These are phyloP conservation scores for Suhomyces panamericanus DNA, from an alignment of 1,139 yeast species.

Conservation along the genomic window DNA sequence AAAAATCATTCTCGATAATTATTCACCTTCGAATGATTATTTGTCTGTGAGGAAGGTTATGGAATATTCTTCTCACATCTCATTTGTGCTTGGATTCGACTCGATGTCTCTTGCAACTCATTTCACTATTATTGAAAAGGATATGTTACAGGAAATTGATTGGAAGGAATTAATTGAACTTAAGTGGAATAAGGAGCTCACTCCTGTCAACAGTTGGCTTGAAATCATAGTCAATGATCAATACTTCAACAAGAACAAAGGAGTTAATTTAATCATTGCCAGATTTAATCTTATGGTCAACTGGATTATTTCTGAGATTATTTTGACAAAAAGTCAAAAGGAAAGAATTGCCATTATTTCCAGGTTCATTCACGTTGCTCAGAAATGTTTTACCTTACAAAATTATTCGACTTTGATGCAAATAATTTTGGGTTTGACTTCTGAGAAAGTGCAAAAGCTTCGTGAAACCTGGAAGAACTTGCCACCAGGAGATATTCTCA, in stretches of 20 bases:
- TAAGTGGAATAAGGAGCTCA: slow-evolving; percentile 67
- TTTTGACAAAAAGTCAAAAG: slow-evolving; percentile 59
- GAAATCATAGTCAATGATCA: slow-evolving; percentile 67
- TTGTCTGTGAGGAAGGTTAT: slow-evolving; percentile 41
- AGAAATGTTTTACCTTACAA: slow-evolving; percentile 67
- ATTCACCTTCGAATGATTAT: slow-evolving; percentile 31
- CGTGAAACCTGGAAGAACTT: slow-evolving; percentile 75
- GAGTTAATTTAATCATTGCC: slow-evolving; percentile 81
- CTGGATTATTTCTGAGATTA: slow-evolving; percentile 89
- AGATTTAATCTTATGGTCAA: slow-evolving; percentile 87
- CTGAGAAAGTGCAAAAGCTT: slow-evolving; percentile 61
- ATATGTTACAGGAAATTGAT: slow-evolving; percentile 79
- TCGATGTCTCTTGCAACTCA: slow-evolving; percentile 72
- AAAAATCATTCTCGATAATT: slow-evolving; percentile 38
- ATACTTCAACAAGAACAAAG: slow-evolving; percentile 51
- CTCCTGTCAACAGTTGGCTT: slow-evolving; percentile 84
- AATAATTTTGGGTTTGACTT: slow-evolving; percentile 78
- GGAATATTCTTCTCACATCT: slow-evolving; percentile 55
- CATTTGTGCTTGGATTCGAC: slow-evolving; percentile 74
- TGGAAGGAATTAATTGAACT: slow-evolving; percentile 88
- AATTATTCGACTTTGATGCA: slow-evolving; percentile 89
- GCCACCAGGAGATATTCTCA: slow-evolving; percentile 56
- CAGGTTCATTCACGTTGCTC: slow-evolving; percentile 83
- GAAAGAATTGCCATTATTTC: slow-evolving; percentile 70
- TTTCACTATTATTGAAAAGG: slow-evolving; percentile 82